Conservation (phyloP, 2,329 filamentous ascomycete genomes). For the Plectosphaerella cucumerina region DNA sequence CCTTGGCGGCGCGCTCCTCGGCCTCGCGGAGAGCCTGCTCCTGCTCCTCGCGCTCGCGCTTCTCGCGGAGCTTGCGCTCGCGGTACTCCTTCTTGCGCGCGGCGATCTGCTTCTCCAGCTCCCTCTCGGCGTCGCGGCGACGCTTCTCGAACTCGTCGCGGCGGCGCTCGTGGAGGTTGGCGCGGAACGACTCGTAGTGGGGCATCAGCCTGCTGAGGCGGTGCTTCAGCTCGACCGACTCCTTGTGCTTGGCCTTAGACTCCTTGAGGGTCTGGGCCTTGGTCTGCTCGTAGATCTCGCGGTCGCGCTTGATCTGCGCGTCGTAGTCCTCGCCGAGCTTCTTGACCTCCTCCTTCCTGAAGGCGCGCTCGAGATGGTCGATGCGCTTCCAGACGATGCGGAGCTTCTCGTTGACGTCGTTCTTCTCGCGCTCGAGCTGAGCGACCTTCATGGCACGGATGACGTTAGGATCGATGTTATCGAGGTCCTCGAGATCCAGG, state of each 20-base stretch:
- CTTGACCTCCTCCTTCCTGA: constrained; percentile 92
- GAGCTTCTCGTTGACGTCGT: constrained; percentile 85
- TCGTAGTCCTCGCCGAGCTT: constrained; percentile 85
- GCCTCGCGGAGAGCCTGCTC: constrained; percentile 77
- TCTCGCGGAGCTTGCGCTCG: constrained; percentile 79
- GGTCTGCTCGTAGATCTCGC: constrained; percentile 73
- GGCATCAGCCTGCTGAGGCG: constrained; percentile 80
- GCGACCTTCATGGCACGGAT: constrained; percentile 93
- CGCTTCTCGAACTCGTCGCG: constrained; percentile 96
- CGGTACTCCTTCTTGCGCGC: constrained; percentile 83
- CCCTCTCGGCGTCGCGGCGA: constrained; percentile 83
- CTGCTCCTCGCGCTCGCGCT: constrained; percentile 77
- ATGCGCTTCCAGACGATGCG: constrained; percentile 91
- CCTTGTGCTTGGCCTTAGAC: constrained; percentile 82
- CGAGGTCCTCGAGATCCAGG: constrained; percentile 76
- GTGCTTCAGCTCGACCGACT: constrained; percentile 89
- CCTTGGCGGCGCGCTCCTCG: constrained; percentile 73
- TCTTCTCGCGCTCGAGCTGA: constrained; percentile 97
- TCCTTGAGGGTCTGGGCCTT: constrained; percentile 77
- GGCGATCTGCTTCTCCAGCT: constrained; percentile 88
- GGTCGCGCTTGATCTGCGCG: constrained; percentile 72
- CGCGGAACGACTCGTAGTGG: constrained; percentile 79
- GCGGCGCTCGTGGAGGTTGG: constrained; percentile 78
- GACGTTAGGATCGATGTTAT: constrained; percentile 82
- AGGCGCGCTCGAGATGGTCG: constrained; percentile 94